Conservation (phyloP, 208 protist genomes). For the Crithidia brevicula region DNA sequence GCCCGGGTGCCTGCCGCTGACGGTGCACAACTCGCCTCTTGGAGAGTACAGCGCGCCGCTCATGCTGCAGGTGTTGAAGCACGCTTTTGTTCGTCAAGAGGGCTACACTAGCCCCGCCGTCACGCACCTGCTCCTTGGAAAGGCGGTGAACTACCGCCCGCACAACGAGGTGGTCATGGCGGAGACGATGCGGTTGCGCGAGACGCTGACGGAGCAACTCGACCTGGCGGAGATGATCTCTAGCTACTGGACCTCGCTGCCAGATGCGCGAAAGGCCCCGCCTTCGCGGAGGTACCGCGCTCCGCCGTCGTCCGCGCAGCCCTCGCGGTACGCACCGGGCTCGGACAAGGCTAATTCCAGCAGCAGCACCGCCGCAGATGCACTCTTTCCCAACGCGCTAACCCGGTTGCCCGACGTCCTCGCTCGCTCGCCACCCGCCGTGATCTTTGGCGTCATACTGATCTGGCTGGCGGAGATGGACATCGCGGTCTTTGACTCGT, state of each 20-base stretch:
- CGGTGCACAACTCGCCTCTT: constrained; percentile 69
- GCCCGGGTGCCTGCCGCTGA: constrained; percentile 68
- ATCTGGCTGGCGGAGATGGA: constrained; percentile 79
- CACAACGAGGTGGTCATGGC: constrained; percentile 76
- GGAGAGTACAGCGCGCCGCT: constrained; percentile 75
- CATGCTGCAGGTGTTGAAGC: constrained; percentile 84
- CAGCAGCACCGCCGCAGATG: constrained; percentile 31
- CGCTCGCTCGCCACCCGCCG: constrained; percentile 66
- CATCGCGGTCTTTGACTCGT: constrained; percentile 64
- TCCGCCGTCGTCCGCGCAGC: constrained; percentile 63
- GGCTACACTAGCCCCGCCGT: constrained; percentile 62
- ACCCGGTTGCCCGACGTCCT: constrained; percentile 70
- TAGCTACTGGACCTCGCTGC: constrained; percentile 64
- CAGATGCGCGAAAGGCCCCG: constrained; percentile 39
- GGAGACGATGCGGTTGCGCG: constrained; percentile 60
- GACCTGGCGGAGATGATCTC: constrained; percentile 54
- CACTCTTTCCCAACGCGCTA: constrained; percentile 68
- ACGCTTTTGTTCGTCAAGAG: constrained; percentile 75
- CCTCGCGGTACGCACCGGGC: constrained; percentile 71
- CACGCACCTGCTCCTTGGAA: constrained; percentile 58
- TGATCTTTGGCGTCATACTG: constrained; percentile 71
- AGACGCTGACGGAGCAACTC: constrained; percentile 62
- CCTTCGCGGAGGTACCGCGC: constrained; percentile 40
- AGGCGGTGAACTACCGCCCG: constrained; percentile 53
- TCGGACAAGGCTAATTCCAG: constrained; percentile 56